Conservation (phyloP, 768 basidiomycete genomes). For the Leucocoprinus birnbaumii region DNA sequence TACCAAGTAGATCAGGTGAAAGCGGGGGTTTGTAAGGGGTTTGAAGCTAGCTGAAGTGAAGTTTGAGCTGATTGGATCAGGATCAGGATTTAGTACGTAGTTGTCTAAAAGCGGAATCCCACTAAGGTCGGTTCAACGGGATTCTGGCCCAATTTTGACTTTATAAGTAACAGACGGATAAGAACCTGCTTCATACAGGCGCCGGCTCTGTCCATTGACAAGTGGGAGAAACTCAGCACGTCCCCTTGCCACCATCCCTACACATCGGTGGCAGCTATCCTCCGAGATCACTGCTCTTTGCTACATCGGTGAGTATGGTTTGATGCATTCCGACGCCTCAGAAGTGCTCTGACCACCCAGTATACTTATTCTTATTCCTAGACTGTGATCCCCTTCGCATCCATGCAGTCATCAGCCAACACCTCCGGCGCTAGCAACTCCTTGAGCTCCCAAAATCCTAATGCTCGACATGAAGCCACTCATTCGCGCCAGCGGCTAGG, state of each 20-base stretch:
- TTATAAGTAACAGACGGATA: conserved; percentile 11
- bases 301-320: conserved; percentile 2
- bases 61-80: conserved; percentile 12
- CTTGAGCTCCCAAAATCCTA: conserved; percentile 19
- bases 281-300: conserved; percentile 19
- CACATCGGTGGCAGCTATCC: conserved; percentile 26
- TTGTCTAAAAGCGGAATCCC: conserved; percentile 10
- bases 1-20: background rate
- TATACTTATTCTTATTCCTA: conserved; percentile 14
- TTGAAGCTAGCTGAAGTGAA: too few relatives aligned
- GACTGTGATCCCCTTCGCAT: conserved; percentile 7
- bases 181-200: conserved; percentile 17
- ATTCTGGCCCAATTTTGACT: conserved; percentile 12
- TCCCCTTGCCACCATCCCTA: conserved; percentile 20
- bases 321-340: background rate
- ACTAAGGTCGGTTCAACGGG: conserved; percentile 11
- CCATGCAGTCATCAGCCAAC: conserved; percentile 31
- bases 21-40: conserved; percentile 5
- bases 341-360: conserved; percentile 3
- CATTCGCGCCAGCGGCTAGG: conserved; percentile 21
- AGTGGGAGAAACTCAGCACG: background rate
- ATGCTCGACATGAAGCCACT: conserved; percentile 19
- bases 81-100: conserved; percentile 8
- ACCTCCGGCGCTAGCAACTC: conserved; percentile 26
- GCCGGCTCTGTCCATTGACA: conserved; percentile 15